Conservation (phyloP, 306 rosid genomes). For the Senna siamea region DNA sequence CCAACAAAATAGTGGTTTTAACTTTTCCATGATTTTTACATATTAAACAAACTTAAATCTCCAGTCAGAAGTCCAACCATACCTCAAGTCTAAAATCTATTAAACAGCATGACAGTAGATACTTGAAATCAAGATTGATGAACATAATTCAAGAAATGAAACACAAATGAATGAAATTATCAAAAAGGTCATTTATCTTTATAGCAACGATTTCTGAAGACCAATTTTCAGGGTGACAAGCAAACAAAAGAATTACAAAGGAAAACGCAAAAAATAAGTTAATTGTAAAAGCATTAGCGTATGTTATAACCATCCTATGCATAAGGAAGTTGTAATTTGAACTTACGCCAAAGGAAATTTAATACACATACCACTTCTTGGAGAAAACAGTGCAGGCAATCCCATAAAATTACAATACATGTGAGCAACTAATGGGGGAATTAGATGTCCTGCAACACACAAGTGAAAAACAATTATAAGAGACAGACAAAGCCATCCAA, state of each 20-base stretch:
- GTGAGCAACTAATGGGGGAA: slow-evolving; percentile 84
- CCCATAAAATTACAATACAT: slow-evolving; percentile 91
- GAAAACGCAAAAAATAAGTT: not conserved
- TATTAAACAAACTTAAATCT: slow-evolving; percentile 2
- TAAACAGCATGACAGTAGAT: not conserved
- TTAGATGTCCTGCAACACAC: slow-evolving; percentile 77
- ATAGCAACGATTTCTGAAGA: too few relatives aligned
- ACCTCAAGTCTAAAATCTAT: slow-evolving; percentile 17
- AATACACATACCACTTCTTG: slow-evolving; percentile 60
- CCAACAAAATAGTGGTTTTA: not conserved
- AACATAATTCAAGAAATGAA: too few relatives aligned
- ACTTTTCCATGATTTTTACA: not conserved
- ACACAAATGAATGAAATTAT: too few relatives aligned
- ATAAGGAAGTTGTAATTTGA: not conserved
- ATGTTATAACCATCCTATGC: not conserved
- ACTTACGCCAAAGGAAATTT: slow-evolving; percentile 18
- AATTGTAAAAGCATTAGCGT: not conserved
- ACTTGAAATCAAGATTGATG: too few relatives aligned
- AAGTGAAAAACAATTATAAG: slow-evolving; percentile 15
- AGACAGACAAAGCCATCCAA: slow-evolving; percentile 7
- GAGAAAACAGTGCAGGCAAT: slow-evolving; percentile 66
- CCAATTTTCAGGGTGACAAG: too few relatives aligned
- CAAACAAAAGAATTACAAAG: too few relatives aligned
- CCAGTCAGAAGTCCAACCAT: slow-evolving; percentile 4
- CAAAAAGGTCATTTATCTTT: too few relatives aligned